These are phyloP conservation scores for Saccharomyces uvarum DNA, from an alignment of 1,139 yeast genomes.

Conservation along the genomic window DNA sequence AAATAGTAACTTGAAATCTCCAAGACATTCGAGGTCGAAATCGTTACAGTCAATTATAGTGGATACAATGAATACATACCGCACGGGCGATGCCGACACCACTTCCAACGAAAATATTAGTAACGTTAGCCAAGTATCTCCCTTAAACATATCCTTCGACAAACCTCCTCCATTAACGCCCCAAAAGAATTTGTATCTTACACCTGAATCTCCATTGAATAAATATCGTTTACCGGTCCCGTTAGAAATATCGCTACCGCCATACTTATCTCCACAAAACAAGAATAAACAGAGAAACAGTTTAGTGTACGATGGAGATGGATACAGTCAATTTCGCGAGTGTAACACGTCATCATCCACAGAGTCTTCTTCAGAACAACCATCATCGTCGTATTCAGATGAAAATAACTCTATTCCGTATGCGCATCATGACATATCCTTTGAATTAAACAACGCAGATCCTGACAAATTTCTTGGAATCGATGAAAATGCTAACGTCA, in stretches of 20 bases:
- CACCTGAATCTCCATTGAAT: conserved; percentile 33
- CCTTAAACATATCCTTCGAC: conserved; percentile 6
- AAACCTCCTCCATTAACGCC: background rate
- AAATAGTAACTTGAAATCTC: background rate
- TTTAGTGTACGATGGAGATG: conserved; percentile 27
- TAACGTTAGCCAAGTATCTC: conserved; percentile 9
- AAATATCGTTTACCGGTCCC: conserved; percentile 32
- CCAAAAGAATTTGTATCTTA: conserved; percentile 23
- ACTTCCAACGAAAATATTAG: background rate
- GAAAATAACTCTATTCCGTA: conserved; percentile 25
- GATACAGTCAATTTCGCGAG: conserved; percentile 21
- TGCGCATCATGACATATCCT: conserved; percentile 26
- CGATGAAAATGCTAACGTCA: conserved; percentile 29
- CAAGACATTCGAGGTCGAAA: conserved; percentile 11
- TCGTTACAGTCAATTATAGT: conserved; percentile 28
- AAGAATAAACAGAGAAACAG: conserved; percentile 21
- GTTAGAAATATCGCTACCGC: conserved; percentile 33
- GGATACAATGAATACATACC: conserved; percentile 20
- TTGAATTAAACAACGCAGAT: conserved; percentile 16
- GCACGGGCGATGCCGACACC: conserved; percentile 2
- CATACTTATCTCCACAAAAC: conserved; percentile 32
- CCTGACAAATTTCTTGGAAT: conserved; percentile 26
- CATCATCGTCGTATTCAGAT: background rate
- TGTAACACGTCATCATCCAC: conserved; percentile 5
- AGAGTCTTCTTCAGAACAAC: conserved; percentile 3